Evolutionary conservation across 2,329 filamentous ascomycete genomes (phyloP).

Genomic region (Fulvia fulva): DNA sequence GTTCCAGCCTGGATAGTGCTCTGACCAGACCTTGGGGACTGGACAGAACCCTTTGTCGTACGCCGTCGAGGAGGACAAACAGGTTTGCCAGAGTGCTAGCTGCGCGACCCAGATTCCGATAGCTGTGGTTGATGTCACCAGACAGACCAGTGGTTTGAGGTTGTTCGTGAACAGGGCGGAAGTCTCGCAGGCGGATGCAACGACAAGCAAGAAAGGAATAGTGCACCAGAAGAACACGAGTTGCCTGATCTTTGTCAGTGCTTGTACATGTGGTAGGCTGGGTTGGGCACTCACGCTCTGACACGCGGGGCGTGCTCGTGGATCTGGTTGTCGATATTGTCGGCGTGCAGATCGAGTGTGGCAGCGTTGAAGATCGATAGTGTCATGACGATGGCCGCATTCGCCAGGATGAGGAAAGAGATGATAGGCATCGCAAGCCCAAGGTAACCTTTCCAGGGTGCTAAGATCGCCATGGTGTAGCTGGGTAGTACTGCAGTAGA

Average conservation of each 20-base stretch:
- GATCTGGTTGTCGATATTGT: slow-evolving; percentile 1
- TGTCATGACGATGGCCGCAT: slow-evolving; percentile 14
- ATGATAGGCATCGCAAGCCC: slow-evolving; percentile 15
- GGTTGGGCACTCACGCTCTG: slow-evolving; percentile 12
- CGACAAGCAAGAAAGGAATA: slow-evolving; percentile 9
- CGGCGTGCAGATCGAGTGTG: slow-evolving; percentile 9
- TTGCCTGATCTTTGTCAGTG: slow-evolving; percentile 6
- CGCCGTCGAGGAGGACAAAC: not conserved
- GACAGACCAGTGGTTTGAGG: slow-evolving; percentile 7
- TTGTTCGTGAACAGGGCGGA: slow-evolving; percentile 12
- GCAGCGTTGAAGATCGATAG: slow-evolving; percentile 14
- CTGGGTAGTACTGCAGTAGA: not conserved
- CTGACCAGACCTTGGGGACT: not conserved
- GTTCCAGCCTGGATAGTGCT: slow-evolving; percentile 10
- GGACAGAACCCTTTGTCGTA: slow-evolving; percentile 7
- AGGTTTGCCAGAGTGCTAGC: slow-evolving; percentile 13
- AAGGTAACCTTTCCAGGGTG: slow-evolving; percentile 21
- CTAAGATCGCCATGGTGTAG: slow-evolving; percentile 15
- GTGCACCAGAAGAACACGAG: slow-evolving; percentile 18
- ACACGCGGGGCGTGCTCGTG: not conserved
- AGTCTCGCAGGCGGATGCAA: slow-evolving; percentile 7
- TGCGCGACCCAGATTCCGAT: slow-evolving; percentile 9
- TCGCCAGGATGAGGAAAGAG: slow-evolving; percentile 10
- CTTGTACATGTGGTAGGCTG: not conserved
- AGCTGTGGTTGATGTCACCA: slow-evolving; percentile 12